phyloP scores from a whole-genome alignment of 345 rosid species.

The Tarenaya hassleriana region DNA sequence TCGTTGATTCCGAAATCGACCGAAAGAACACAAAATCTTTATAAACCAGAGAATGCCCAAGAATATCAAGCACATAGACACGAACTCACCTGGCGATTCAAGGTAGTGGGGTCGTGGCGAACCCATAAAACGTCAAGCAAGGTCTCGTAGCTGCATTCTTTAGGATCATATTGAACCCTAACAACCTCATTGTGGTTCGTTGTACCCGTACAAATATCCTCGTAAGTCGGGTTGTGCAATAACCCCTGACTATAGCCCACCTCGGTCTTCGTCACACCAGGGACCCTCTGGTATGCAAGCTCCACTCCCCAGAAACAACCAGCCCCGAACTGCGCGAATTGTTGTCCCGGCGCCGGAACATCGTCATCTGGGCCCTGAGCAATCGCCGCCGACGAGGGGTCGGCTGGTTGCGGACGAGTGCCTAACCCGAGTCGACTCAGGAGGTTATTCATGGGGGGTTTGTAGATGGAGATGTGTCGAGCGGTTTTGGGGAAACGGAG shows the following conservation, averaged over 20 bases:
- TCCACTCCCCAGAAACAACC: slow-evolving; percentile 98
- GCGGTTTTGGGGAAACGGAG: slow-evolving; percentile 23
- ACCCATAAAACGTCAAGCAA: slow-evolving; percentile 74
- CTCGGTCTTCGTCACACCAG: slow-evolving; percentile 64
- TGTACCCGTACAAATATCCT: slow-evolving; percentile 53
- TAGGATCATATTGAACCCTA: slow-evolving; percentile 72
- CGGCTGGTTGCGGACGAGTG: slow-evolving; percentile 25
- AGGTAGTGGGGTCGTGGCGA: slow-evolving; percentile 75
- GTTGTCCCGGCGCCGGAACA: slow-evolving; percentile 40
- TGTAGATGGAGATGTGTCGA: slow-evolving; percentile 25
- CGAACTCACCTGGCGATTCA: slow-evolving; percentile 63
- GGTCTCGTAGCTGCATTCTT: slow-evolving; percentile 39
- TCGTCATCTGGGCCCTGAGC: slow-evolving; percentile 64
- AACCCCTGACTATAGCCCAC: slow-evolving; percentile 86
- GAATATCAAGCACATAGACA: too few relatives aligned
- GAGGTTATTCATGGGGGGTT: slow-evolving; percentile 30
- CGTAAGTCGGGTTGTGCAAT: slow-evolving; percentile 53
- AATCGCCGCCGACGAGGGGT: slow-evolving; percentile 30
- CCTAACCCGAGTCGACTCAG: slow-evolving; percentile 30
- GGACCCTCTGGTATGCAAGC: slow-evolving; percentile 67
- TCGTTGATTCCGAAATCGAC: too few relatives aligned
- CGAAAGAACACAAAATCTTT: too few relatives aligned
- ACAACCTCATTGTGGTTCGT: slow-evolving; percentile 83
- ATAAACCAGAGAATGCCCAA: too few relatives aligned
- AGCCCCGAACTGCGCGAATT: slow-evolving; percentile 79